These are phyloP conservation scores for Pestalotiopsis sp. DNA, from an alignment of 2,329 filamentous ascomycete species.

Conservation along the genomic window DNA sequence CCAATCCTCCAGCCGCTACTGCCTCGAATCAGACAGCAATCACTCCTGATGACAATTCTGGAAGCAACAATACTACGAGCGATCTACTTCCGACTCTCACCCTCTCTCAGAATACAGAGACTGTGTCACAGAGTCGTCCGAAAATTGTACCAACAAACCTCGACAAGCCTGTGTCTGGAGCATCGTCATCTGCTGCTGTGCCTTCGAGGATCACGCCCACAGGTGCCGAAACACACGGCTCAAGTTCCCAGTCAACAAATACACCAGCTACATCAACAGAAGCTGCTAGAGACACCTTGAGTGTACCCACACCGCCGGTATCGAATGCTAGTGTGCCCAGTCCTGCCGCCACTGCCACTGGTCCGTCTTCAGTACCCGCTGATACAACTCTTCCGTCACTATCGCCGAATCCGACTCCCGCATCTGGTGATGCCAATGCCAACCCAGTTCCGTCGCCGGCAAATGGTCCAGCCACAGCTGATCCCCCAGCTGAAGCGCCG, in stretches of 20 bases:
- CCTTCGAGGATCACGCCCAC: neutral
- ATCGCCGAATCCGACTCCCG: constrained; percentile 3
- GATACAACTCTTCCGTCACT: neutral
- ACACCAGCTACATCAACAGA: neutral
- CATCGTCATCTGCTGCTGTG: neutral
- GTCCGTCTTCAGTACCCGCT: neutral
- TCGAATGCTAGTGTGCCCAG: neutral
- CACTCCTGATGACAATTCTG: neutral
- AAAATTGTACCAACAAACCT: neutral
- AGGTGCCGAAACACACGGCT: neutral
- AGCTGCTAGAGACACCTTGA: neutral
- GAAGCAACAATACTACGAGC: neutral
- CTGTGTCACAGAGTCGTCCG: neutral
- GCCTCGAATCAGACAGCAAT: neutral
- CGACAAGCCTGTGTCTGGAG: neutral
- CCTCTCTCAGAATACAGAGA: neutral
- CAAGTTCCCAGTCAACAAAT: neutral
- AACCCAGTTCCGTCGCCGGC: neutral
- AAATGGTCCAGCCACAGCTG: neutral
- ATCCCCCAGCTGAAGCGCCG: neutral
- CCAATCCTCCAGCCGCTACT: neutral
- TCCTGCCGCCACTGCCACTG: constrained; percentile 1
- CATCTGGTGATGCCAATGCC: neutral
- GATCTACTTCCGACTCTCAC: neutral
- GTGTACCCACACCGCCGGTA: neutral